Percentiles rank a stretch among this genome's conserved stretches.
These are phyloP conservation scores for Kluyveromyces siamensis DNA, from an alignment of 805 yeast genomes.

Conservation along the genomic window DNA sequence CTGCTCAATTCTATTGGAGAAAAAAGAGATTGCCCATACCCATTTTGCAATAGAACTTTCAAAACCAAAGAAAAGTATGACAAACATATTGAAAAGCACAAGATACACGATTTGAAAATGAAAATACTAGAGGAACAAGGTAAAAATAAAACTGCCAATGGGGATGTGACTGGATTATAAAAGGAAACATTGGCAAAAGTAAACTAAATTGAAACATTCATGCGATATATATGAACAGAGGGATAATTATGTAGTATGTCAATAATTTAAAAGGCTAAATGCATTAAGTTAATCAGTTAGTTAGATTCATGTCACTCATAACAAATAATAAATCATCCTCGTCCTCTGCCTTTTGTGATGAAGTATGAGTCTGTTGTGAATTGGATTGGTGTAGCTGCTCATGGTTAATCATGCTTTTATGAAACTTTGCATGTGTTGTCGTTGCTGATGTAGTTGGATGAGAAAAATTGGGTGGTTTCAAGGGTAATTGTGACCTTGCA, in stretches of 20 bases:
- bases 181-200: not conserved
- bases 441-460: conserved; percentile 25
- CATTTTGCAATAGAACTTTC: conserved; percentile 46
- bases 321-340: conserved; percentile 62
- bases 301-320: conserved; percentile 64
- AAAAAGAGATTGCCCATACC: conserved; percentile 39
- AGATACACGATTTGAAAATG: conserved; percentile 26
- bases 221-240: not conserved
- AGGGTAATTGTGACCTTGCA: conserved; percentile 16
- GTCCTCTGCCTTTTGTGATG: conserved; percentile 34
- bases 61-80: conserved; percentile 30
- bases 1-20: conserved; percentile 28
- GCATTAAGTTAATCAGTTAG: conserved; percentile 10
- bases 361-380: conserved; percentile 1
- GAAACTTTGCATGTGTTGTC: conserved; percentile 28
- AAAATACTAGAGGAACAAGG: conserved; percentile 6
- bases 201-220: not conserved
- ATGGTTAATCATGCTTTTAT: conserved; percentile 8
- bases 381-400: not conserved
- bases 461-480: conserved; percentile 21
- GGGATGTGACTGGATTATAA: no score
- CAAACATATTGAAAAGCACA: conserved; percentile 27
- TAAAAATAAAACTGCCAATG: no score
- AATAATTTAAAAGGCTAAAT: not conserved
- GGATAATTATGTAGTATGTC: not conserved